Conservation (phyloP, 1,139 yeast genomes). For the Kodamaea fungicola region DNA sequence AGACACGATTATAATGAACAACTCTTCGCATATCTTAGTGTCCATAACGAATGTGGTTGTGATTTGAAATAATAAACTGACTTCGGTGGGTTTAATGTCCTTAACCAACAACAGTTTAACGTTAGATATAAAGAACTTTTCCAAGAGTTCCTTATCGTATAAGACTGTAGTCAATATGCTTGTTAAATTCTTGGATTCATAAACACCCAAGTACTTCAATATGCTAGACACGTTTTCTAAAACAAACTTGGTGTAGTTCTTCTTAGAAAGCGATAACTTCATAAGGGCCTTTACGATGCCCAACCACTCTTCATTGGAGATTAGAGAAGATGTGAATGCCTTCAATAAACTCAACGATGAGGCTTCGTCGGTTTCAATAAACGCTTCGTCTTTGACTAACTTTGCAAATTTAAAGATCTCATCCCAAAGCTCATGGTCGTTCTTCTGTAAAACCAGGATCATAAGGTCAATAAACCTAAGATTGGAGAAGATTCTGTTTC, state of each 20-base stretch:
- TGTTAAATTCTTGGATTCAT: neutral
- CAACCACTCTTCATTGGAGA: slow-evolving; percentile 21
- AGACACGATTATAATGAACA: slow-evolving; percentile 35
- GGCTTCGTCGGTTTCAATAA: slow-evolving; percentile 34
- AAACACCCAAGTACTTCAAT: slow-evolving; percentile 3
- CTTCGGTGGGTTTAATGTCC: slow-evolving; percentile 12
- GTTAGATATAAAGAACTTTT: slow-evolving; percentile 16
- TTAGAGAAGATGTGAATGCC: slow-evolving; percentile 11
- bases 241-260: slow-evolving; percentile 25
- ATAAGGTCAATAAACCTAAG: slow-evolving; percentile 25
- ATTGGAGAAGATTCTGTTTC: slow-evolving; percentile 33
- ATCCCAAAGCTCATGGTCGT: slow-evolving; percentile 9
- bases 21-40: slow-evolving; percentile 38
- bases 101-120: slow-evolving; percentile 16
- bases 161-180: slow-evolving; percentile 11
- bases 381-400: slow-evolving; percentile 19
- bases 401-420: slow-evolving; percentile 15
- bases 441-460: slow-evolving; percentile 11
- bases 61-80: slow-evolving; percentile 26
- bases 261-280: slow-evolving; percentile 28
- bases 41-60: slow-evolving; percentile 23
- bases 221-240: slow-evolving; percentile 10
- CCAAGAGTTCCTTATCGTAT: slow-evolving; percentile 14
- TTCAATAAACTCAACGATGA: slow-evolving; percentile 18
- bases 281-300: slow-evolving; percentile 20